Evolutionary conservation across 208 protist species (phyloP).

Genomic region (Trypanosoma mega): DNA sequence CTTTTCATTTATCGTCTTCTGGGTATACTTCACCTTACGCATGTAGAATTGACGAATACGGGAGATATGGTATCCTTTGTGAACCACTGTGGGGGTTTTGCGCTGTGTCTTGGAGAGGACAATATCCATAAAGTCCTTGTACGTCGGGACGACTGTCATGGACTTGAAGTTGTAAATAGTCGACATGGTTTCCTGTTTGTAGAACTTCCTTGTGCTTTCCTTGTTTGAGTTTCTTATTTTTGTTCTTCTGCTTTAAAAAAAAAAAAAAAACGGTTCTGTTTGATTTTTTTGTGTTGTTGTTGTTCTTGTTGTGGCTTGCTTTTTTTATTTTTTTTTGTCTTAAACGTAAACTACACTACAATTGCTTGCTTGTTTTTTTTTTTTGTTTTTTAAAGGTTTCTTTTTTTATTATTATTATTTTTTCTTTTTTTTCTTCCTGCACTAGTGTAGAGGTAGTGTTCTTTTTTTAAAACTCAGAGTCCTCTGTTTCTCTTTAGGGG

Average conservation of each 20-base stretch:
- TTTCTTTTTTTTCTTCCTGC: not conserved
- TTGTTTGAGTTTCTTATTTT: constrained; percentile 9
- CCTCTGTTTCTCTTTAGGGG: too few relatives aligned
- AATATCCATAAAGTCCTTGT: constrained; percentile 99
- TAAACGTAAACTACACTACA: constrained; percentile 1
- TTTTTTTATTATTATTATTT: not conserved
- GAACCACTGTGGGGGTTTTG: constrained; percentile 99
- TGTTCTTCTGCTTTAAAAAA: constrained; percentile 15
- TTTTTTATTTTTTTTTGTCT: not conserved
- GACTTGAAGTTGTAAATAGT: constrained; percentile 98
- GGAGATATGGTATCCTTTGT: constrained; percentile 98
- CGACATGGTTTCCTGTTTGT: constrained; percentile 41
- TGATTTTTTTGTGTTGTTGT: not conserved
- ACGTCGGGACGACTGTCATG: constrained; percentile 96
- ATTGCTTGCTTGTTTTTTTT: not conserved
- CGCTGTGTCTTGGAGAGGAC: constrained; percentile 99
- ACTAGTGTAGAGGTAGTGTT: not conserved
- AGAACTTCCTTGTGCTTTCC: not conserved
- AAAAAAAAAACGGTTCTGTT: constrained; percentile 16
- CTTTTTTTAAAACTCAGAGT: constrained; percentile 3
- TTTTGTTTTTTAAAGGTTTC: not conserved
- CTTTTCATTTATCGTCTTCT: constrained; percentile 98
- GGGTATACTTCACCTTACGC: constrained; percentile 98
- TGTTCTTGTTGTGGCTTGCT: not conserved
- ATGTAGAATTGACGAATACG: constrained; percentile 99